These are phyloP conservation scores for Termitomyces sp. DNA, from an alignment of 768 basidiomycete species.

Conservation along the genomic window DNA sequence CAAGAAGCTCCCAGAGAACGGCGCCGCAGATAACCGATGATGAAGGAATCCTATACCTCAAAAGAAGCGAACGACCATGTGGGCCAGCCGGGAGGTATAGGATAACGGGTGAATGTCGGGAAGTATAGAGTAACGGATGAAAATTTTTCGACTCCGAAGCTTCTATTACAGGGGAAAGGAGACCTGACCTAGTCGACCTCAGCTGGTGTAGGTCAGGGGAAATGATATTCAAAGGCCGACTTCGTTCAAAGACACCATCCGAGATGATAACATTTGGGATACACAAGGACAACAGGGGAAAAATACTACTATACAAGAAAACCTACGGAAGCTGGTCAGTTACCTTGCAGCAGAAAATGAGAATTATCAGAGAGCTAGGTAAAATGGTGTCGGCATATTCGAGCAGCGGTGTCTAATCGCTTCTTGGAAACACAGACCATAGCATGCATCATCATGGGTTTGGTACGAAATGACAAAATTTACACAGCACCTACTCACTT, in stretches of 20 bases:
- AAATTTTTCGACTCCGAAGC: background rate
- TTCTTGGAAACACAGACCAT: conserved; percentile 95
- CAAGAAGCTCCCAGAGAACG: background rate
- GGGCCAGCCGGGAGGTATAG: background rate
- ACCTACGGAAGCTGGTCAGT: background rate
- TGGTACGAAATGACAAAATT: conserved; percentile 1
- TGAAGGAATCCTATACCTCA: background rate
- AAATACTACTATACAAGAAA: background rate
- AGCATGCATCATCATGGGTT: conserved; percentile 53
- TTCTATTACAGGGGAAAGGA: background rate
- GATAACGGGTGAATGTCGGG: background rate
- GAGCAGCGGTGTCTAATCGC: conserved; percentile 81
- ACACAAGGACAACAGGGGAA: background rate
- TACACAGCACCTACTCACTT: conserved; percentile 4
- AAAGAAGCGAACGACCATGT: background rate
- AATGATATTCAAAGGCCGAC: background rate
- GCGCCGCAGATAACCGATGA: background rate
- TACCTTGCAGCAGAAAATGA: background rate
- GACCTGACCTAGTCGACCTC: no score
- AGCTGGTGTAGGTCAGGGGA: background rate
- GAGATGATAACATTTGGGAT: background rate
- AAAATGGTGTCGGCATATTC: conserved; percentile 61
- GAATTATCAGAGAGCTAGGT: conserved; percentile 63
- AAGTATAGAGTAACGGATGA: background rate
- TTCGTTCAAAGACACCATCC: background rate